Percentiles rank a stretch among this genome's conserved stretches.
These are phyloP conservation scores for Leptoxyphium fumago DNA, from an alignment of 2,329 filamentous ascomycete species.

Conservation along the genomic window DNA sequence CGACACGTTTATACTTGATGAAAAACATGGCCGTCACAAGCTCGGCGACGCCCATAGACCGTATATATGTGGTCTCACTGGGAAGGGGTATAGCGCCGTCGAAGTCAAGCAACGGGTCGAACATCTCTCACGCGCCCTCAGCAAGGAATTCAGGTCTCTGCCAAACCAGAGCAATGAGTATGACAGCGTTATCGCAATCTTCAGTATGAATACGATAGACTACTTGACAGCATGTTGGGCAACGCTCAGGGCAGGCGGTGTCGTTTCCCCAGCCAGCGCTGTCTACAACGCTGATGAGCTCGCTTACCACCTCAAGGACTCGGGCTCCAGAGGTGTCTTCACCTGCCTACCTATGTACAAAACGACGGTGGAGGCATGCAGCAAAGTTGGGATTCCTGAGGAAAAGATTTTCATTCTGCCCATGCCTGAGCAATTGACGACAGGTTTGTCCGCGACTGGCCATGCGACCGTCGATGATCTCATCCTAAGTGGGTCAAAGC, in stretches of 20 bases:
- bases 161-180: constrained; percentile 59
- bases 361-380: constrained; percentile 49
- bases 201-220: constrained; percentile 74
- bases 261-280: constrained; percentile 61
- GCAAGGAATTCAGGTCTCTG: constrained; percentile 55
- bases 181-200: constrained; percentile 66
- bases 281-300: constrained; percentile 57
- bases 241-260: constrained; percentile 58
- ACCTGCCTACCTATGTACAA: constrained; percentile 54
- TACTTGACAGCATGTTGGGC: constrained; percentile 60
- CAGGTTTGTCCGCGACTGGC: constrained; percentile 31
- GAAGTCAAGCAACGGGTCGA: constrained; percentile 55
- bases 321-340: constrained; percentile 54
- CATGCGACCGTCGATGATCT: constrained; percentile 55
- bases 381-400: constrained; percentile 46
- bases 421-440: constrained; percentile 41
- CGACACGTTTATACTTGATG: constrained; percentile 61
- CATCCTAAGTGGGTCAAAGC: constrained; percentile 42
- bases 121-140: constrained; percentile 50
- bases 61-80: constrained; percentile 63
- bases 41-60: constrained; percentile 50
- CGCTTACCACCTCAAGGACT: constrained; percentile 56
- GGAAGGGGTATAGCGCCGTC: constrained; percentile 47
- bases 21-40: constrained; percentile 52
- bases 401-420: constrained; percentile 56